Evolutionary conservation across 2,329 filamentous ascomycete genomes (phyloP).

Genomic region (Talaromyces sp.): DNA sequence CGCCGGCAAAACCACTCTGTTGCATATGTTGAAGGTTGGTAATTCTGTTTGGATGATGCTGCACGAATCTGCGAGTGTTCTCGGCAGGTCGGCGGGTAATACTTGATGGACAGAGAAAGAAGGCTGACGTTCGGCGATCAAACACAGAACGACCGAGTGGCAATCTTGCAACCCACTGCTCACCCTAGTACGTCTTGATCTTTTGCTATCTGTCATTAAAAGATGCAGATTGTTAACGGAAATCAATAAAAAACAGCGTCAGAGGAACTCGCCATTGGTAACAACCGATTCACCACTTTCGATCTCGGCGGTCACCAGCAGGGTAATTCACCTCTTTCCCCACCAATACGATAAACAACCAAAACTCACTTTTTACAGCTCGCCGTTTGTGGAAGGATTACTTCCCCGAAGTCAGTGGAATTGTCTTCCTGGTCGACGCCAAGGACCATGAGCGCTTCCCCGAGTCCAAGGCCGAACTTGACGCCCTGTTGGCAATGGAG

Average conservation of each 20-base stretch:
- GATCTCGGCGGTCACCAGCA: constrained; percentile 92
- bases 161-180: constrained; percentile 82
- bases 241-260: constrained; percentile 55
- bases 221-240: not conserved
- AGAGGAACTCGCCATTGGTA: constrained; percentile 87
- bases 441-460: constrained; percentile 93
- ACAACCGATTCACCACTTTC: constrained; percentile 91
- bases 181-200: constrained; percentile 67
- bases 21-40: constrained; percentile 91
- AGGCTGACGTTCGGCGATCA: constrained; percentile 9
- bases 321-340: constrained; percentile 44
- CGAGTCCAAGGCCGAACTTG: constrained; percentile 95
- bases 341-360: not conserved
- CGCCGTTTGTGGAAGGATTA: constrained; percentile 95
- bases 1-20: constrained; percentile 86
- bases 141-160: constrained; percentile 79
- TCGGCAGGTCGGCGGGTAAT: not conserved
- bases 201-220: not conserved
- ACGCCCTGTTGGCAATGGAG: constrained; percentile 93
- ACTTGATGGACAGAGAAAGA: not conserved
- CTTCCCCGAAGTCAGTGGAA: constrained; percentile 92
- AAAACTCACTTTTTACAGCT: constrained; percentile 46
- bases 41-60: not conserved
- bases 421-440: constrained; percentile 96
- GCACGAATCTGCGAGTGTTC: not conserved